These are phyloP conservation scores for Salvia hispanica DNA, from an alignment of 257 asterid genomes.

Conservation along the genomic window DNA sequence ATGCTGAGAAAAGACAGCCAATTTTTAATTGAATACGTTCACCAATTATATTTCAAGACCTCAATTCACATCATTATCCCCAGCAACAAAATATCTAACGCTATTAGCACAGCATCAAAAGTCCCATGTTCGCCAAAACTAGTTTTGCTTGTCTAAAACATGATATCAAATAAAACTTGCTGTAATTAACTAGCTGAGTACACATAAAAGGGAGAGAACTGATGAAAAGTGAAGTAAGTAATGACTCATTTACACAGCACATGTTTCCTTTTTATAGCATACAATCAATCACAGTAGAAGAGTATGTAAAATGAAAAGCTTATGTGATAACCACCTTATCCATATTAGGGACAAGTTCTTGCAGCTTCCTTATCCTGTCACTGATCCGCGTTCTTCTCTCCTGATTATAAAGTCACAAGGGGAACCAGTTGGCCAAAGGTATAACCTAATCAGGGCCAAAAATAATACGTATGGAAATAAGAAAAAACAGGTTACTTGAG, in stretches of 20 bases:
- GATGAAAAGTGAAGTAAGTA: background rate
- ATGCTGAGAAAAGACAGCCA: background rate
- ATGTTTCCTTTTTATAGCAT: background rate
- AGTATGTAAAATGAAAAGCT: slow-evolving; percentile 1
- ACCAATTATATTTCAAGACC: background rate
- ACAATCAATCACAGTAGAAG: background rate
- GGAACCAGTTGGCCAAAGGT: background rate
- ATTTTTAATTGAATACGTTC: background rate
- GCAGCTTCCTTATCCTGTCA: slow-evolving; percentile 94
- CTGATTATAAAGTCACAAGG: slow-evolving; percentile 37
- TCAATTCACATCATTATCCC: background rate
- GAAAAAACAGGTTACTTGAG: slow-evolving; percentile 8
- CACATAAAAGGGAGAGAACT: slow-evolving; percentile 11
- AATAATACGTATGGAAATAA: background rate
- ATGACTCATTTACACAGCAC: background rate
- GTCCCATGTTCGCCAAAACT: background rate
- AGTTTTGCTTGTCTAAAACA: slow-evolving; percentile 21
- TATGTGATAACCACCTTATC: slow-evolving; percentile 61
- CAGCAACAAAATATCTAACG: background rate
- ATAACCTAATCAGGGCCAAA: background rate
- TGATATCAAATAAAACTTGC: background rate
- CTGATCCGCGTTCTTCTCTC: slow-evolving; percentile 90
- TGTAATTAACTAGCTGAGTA: background rate
- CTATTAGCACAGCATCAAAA: background rate
- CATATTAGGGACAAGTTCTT: slow-evolving; percentile 96